Base-by-base conservation (phyloP, 208 protist genomes). In the Leptomonas seymouri region DNA sequence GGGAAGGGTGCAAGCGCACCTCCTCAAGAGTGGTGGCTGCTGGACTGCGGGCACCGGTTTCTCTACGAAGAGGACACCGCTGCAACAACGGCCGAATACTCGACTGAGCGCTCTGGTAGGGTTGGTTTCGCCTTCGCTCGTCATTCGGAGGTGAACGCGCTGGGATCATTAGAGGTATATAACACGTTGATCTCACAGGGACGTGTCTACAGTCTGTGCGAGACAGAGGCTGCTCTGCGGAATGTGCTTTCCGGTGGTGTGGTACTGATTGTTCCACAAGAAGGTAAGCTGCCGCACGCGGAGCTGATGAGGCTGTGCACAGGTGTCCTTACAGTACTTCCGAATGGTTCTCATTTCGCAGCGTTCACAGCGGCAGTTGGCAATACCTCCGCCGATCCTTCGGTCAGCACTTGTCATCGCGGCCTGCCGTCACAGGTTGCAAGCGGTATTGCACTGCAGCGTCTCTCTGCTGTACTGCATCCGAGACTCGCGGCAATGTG, bases 361-460 rank as follows among this genome's bases (percentile, higher is more conserved):
- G 51, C 50, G 21, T 7, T 27, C 1, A 31, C n/a, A 1, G 41
- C 25, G 12, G 2, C 14, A 6, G 15, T 25, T n/a, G 27, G 9
- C 27, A 8, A 59, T 8, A 54, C 8, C 11, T 1, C 14, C 3
- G 18, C 63, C 30, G 30, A 23, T 6, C 12, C 31, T 27, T 18
- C 7, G 28, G 36, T 30, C 9, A 20, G 25, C 2, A 12, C 12
- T 5, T 66, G 67, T 6, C 67, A 73, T 55, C 67, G 74, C n/a
- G 91, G 91, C 21, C 54, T 96, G 50, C 84, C 91, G 0, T 82
- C 89, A 3, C 78, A 91, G 60, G 89, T 96, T 31, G 89, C 89
- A 5, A 86, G 80, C 42, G 91, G 87, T 23, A 93, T 96, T 65
- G 91, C 91, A 0, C 46, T 96, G n/a, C 89, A 94, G 64, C 91